phyloP scores from a whole-genome alignment of 805 yeast genomes.

The Lachancea sp. region DNA sequence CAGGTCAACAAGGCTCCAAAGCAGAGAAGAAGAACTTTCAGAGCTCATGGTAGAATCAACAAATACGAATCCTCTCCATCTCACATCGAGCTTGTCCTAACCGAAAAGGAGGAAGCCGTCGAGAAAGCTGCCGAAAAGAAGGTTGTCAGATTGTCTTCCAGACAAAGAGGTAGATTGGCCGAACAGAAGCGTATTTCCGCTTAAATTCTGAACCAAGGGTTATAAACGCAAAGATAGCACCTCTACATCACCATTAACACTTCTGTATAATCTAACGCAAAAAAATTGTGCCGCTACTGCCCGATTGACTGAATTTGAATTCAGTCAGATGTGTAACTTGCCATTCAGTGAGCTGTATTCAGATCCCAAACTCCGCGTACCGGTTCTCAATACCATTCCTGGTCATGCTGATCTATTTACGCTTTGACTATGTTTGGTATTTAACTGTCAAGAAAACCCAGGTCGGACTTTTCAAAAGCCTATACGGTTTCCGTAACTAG shows the following conservation, averaged over 20 bases:
- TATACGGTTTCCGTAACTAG: background rate
- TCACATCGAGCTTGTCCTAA: slow-evolving; percentile 94
- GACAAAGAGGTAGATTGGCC: slow-evolving; percentile 90
- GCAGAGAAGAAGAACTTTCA: slow-evolving; percentile 99
- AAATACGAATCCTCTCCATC: slow-evolving; percentile 98
- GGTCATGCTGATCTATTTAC: too few relatives aligned
- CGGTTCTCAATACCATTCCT: too few relatives aligned
- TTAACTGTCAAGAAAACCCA: background rate
- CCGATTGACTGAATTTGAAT: background rate
- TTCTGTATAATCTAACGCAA: slow-evolving; percentile 12
- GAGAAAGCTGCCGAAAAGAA: slow-evolving; percentile 78
- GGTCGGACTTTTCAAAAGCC: background rate
- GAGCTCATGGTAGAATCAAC: slow-evolving; percentile 99
- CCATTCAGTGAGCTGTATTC: too few relatives aligned
- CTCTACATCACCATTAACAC: slow-evolving; percentile 8
- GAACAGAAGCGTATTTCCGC: slow-evolving; percentile 83
- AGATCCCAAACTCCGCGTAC: background rate
- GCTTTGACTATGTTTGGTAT: too few relatives aligned
- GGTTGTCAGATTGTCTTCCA: slow-evolving; percentile 69
- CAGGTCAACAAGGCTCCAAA: slow-evolving; percentile 99
- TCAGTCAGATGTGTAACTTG: too few relatives aligned
- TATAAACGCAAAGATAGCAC: background rate
- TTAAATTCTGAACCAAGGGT: slow-evolving; percentile 23
- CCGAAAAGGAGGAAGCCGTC: slow-evolving; percentile 92
- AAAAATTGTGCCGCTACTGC: slow-evolving; percentile 3